Conservation (phyloP, 768 basidiomycete species). For the Mycena epipterygia region DNA sequence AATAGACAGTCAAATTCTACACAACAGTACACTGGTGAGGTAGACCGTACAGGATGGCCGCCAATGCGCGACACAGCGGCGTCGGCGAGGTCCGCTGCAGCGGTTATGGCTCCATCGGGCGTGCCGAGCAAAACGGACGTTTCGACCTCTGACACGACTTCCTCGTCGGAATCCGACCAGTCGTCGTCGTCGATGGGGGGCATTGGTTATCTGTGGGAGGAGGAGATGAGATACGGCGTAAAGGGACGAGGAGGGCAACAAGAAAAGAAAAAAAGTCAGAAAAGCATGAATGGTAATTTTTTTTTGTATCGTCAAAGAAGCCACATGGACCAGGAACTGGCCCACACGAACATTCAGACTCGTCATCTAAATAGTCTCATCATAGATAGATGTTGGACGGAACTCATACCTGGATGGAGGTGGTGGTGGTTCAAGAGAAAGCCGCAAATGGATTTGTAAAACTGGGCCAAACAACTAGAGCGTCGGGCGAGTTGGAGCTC, state of each 20-base stretch:
- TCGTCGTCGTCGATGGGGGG: slow-evolving; percentile 63
- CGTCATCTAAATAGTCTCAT: slow-evolving; percentile 72
- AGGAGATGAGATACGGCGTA: slow-evolving; percentile 40
- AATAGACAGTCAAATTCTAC: slow-evolving; percentile 57
- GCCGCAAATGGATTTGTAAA: neutral
- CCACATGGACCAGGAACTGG: slow-evolving; percentile 61
- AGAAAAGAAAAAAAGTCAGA: slow-evolving; percentile 66
- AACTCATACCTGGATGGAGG: slow-evolving; percentile 41
- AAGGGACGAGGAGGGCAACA: slow-evolving; percentile 22
- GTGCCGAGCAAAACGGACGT: slow-evolving; percentile 85
- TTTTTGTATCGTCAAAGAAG: slow-evolving; percentile 71
- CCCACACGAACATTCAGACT: slow-evolving; percentile 75
- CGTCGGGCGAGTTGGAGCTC: neutral
- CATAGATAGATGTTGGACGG: slow-evolving; percentile 40
- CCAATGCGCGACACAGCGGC: slow-evolving; percentile 92
- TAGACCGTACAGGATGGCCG: slow-evolving; percentile 87
- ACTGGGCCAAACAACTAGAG: neutral
- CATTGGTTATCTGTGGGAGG: slow-evolving; percentile 49
- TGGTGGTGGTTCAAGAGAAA: slow-evolving; percentile 27
- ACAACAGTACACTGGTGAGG: slow-evolving; percentile 63
- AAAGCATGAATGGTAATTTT: slow-evolving; percentile 83
- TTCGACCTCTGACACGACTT: slow-evolving; percentile 66
- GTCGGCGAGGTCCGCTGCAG: slow-evolving; percentile 72
- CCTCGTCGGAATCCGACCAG: slow-evolving; percentile 89
- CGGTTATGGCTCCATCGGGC: slow-evolving; percentile 79